These are phyloP conservation scores for Pestalotiopsis sp. DNA, from an alignment of 2,329 filamentous ascomycete genomes.

Conservation along the genomic window DNA sequence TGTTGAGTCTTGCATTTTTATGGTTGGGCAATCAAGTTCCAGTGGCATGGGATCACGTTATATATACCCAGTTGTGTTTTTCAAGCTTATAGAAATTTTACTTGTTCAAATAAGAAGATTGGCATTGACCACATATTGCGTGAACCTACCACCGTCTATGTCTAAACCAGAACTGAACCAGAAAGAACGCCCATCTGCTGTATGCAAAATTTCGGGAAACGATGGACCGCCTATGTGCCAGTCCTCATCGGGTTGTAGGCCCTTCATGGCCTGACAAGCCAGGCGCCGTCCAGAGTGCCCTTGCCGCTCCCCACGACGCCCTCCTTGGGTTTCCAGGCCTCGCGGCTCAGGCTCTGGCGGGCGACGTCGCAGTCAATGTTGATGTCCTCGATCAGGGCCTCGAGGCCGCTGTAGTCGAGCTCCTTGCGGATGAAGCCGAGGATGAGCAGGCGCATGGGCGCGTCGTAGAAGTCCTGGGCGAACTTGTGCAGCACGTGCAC, in stretches of 20 bases:
- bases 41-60: slow-evolving; percentile 6
- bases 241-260: background rate
- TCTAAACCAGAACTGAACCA: background rate
- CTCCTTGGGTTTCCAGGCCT: slow-evolving; percentile 57
- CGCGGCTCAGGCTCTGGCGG: slow-evolving; percentile 68
- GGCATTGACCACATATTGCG: background rate
- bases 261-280: slow-evolving; percentile 28
- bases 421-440: slow-evolving; percentile 89
- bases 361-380: slow-evolving; percentile 86
- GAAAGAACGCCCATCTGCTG: slow-evolving; percentile 7
- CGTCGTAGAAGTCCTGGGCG: slow-evolving; percentile 80
- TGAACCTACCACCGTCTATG: slow-evolving; percentile 3
- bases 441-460: slow-evolving; percentile 77
- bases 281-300: slow-evolving; percentile 32
- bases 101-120: background rate
- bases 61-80: slow-evolving; percentile 12
- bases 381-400: slow-evolving; percentile 87
- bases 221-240: background rate
- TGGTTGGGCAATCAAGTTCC: background rate
- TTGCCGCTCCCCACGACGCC: slow-evolving; percentile 23
- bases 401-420: slow-evolving; percentile 82
- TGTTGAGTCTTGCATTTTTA: slow-evolving; percentile 26
- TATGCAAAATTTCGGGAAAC: background rate
- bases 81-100: background rate
- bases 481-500: slow-evolving; percentile 87